Conservation (phyloP, 2,329 filamentous ascomycete genomes). For the Rasamsonia emersonii region DNA sequence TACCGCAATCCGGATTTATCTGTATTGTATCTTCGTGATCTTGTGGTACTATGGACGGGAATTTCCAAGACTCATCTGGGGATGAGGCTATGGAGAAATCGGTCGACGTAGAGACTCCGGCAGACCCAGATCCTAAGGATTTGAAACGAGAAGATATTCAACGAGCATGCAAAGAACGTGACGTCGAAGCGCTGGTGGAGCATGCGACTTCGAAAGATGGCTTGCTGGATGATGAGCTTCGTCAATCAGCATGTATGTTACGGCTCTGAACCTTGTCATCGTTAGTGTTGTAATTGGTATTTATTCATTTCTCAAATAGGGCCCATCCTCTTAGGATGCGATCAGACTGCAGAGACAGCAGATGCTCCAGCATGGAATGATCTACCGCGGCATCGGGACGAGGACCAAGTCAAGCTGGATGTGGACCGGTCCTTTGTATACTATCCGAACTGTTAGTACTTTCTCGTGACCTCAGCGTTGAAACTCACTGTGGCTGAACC, state of each 20-base stretch:
- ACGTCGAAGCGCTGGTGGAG: conserved; percentile 48
- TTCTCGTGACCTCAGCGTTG: conserved; percentile 13
- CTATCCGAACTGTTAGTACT: conserved; percentile 67
- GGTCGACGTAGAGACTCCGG: not conserved
- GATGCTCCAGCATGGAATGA: conserved; percentile 43
- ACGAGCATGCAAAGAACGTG: conserved; percentile 51
- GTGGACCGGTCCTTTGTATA: conserved; percentile 96
- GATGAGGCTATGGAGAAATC: not conserved
- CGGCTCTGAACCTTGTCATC: not conserved
- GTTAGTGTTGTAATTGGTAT: conserved; percentile 1
- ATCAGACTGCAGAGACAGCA: conserved; percentile 11
- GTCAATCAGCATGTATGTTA: conserved; percentile 67
- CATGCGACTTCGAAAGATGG: conserved; percentile 59
- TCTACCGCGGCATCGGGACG: conserved; percentile 72
- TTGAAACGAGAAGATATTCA: conserved; percentile 43
- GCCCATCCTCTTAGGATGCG: conserved; percentile 42
- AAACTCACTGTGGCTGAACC: too few relatives aligned
- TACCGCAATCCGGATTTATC: too few relatives aligned
- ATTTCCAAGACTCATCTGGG: not conserved
- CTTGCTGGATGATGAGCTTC: conserved; percentile 57
- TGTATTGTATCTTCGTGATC: too few relatives aligned
- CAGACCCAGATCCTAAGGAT: not conserved
- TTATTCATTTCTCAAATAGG: conserved; percentile 21
- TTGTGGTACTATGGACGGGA: not conserved
- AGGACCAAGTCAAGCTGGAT: conserved; percentile 84